Conservation (phyloP, 495 filamentous ascomycete genomes). For the Penicillium longicatenatum region DNA sequence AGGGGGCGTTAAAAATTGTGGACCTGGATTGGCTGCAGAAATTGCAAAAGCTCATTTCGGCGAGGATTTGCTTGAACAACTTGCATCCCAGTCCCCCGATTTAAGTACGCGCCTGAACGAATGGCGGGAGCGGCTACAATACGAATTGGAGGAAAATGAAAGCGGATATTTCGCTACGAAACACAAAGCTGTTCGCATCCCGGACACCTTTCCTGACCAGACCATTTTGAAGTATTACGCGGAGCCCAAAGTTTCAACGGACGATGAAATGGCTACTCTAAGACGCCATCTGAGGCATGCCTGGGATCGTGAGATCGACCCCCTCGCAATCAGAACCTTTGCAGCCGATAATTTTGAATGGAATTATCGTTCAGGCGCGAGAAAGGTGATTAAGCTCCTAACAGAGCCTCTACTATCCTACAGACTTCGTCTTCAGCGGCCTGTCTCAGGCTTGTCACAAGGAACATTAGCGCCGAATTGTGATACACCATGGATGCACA, state of each 20-base stretch:
- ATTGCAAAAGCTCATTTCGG: conserved; percentile 91
- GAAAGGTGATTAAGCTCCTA: conserved; percentile 80
- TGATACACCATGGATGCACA: conserved; percentile 45
- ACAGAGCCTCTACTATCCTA: conserved; percentile 76
- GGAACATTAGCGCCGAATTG: conserved; percentile 33
- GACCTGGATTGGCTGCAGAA: conserved; percentile 82
- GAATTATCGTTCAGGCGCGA: conserved; percentile 73
- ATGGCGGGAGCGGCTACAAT: conserved; percentile 76
- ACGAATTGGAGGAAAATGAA: conserved; percentile 82
- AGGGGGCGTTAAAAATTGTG: conserved; percentile 84
- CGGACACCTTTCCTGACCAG: conserved; percentile 76
- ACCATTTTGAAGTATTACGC: conserved; percentile 85
- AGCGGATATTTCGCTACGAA: conserved; percentile 76
- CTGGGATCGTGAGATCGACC: conserved; percentile 68
- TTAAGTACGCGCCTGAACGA: conserved; percentile 49
- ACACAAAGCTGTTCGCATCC: conserved; percentile 72
- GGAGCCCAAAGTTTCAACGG: conserved; percentile 73
- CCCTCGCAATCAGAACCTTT: conserved; percentile 68
- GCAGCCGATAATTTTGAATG: conserved; percentile 83
- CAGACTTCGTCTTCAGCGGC: conserved; percentile 52
- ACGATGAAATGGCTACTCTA: conserved; percentile 60
- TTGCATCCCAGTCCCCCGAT: conserved; percentile 50
- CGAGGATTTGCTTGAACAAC: conserved; percentile 65
- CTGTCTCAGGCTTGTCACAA: conserved; percentile 22
- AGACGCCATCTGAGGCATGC: conserved; percentile 45